Conservation (phyloP, 352 stramenopile species). For the Globisporangium parvum region DNA sequence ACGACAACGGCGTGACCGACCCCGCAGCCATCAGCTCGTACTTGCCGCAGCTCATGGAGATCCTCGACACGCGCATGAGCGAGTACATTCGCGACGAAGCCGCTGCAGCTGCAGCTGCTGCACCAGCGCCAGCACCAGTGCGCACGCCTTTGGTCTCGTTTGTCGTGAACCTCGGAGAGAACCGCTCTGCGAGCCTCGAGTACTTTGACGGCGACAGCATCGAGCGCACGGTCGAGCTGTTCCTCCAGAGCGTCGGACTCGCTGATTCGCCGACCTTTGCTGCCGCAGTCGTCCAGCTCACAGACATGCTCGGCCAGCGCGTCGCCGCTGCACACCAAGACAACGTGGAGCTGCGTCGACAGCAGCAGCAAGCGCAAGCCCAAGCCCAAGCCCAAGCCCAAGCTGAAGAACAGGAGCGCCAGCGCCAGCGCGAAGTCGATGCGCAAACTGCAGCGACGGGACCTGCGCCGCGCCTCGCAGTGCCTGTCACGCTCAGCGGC, state of each 20-base stretch:
- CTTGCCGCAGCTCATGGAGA: conserved; percentile 45
- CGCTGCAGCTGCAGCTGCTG: conserved; percentile 1
- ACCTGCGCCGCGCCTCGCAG: conserved; percentile 30
- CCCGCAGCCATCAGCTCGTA: conserved; percentile 27
- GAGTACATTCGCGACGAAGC: conserved; percentile 37
- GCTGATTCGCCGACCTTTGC: conserved; percentile 30
- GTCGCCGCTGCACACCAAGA: conserved; percentile 16
- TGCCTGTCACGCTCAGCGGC: conserved; percentile 57
- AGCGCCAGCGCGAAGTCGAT: conserved; percentile 1
- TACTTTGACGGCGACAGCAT: conserved; percentile 75
- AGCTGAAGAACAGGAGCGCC: conserved; percentile 2
- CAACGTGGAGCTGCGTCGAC: conserved; percentile 11
- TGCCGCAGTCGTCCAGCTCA: conserved; percentile 37
- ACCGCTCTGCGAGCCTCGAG: conserved; percentile 35
- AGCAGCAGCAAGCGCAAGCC: conserved; percentile 9
- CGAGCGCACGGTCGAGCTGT: conserved; percentile 58
- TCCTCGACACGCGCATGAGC: conserved; percentile 49
- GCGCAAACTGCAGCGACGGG: conserved; percentile 1
- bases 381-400: neutral
- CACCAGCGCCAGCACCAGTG: conserved; percentile 9
- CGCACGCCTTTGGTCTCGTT: conserved; percentile 40
- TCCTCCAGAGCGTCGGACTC: conserved; percentile 47
- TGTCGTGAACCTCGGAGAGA: conserved; percentile 43
- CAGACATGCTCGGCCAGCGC: conserved; percentile 27
- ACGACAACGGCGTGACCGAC: conserved; percentile 49